phyloP scores from a whole-genome alignment of 768 basidiomycete species.

The Mycena belliarum region DNA sequence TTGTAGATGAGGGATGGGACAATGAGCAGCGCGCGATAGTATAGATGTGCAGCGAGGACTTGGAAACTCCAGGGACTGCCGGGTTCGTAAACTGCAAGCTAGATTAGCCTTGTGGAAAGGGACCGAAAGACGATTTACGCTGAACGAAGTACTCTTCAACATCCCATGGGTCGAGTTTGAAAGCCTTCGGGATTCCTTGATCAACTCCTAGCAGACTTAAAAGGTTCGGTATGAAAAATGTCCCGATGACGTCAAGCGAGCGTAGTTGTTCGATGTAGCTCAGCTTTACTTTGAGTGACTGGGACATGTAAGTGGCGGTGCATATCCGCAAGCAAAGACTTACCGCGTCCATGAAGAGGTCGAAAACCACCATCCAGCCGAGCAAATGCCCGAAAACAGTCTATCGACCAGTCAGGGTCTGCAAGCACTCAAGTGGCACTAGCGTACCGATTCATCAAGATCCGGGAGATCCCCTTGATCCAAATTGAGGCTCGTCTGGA shows the following conservation, averaged over 20 bases:
- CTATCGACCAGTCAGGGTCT: slow-evolving; percentile 25
- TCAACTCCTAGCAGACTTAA: slow-evolving; percentile 70
- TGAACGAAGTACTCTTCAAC: slow-evolving; percentile 83
- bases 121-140: slow-evolving; percentile 42
- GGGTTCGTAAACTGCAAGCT: slow-evolving; percentile 57
- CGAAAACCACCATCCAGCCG: slow-evolving; percentile 87
- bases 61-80: slow-evolving; percentile 52
- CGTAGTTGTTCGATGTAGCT: slow-evolving; percentile 87
- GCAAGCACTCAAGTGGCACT: no score
- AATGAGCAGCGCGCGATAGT: slow-evolving; percentile 81
- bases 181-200: slow-evolving; percentile 59
- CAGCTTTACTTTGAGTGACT: slow-evolving; percentile 88
- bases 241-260: slow-evolving; percentile 60
- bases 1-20: slow-evolving; percentile 83
- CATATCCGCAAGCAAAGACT: slow-evolving; percentile 31
- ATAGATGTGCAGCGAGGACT: slow-evolving; percentile 83
- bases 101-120: not conserved
- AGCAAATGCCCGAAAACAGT: slow-evolving; percentile 70
- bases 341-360: slow-evolving; percentile 82
- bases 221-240: slow-evolving; percentile 69
- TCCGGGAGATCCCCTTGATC: slow-evolving; percentile 39
- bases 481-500: slow-evolving; percentile 49
- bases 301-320: not conserved
- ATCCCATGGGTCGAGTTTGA: slow-evolving; percentile 85
- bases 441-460: slow-evolving; percentile 39